These are phyloP conservation scores for Salvia sclarea DNA, from an alignment of 305 asterid genomes.

Conservation along the genomic window DNA sequence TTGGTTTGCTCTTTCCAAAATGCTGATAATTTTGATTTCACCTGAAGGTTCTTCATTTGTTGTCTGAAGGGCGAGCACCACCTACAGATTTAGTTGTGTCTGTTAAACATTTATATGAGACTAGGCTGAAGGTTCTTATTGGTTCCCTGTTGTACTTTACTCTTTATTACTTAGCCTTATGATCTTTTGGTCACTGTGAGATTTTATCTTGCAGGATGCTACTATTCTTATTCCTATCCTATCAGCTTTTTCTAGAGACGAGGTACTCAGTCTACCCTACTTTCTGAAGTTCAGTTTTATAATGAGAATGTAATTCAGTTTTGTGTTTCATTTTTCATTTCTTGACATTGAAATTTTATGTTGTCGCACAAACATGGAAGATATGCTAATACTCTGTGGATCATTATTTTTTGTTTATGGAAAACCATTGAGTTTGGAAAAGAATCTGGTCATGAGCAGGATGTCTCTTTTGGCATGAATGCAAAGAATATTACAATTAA, in stretches of 20 bases:
- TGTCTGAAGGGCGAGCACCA: slow-evolving; percentile 84
- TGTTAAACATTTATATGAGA: slow-evolving; percentile 80
- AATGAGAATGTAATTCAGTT: slow-evolving; percentile 18
- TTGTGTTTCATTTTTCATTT: slow-evolving; percentile 16
- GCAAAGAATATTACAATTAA: too few species aligned
- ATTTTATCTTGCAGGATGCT: slow-evolving; percentile 77
- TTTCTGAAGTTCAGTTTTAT: slow-evolving; percentile 23
- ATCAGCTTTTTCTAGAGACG: slow-evolving; percentile 85
- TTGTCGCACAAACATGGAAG: slow-evolving; percentile 18
- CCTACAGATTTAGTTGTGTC: slow-evolving; percentile 73
- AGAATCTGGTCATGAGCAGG: too few species aligned
- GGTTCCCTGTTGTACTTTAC: slow-evolving; percentile 1
- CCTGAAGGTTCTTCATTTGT: slow-evolving; percentile 72
- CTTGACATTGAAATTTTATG: slow-evolving; percentile 16
- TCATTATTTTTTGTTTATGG: too few species aligned
- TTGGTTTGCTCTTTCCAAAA: slow-evolving; percentile 30
- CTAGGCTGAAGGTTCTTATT: slow-evolving; percentile 72
- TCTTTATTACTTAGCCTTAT: slow-evolving; percentile 15
- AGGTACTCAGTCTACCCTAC: slow-evolving; percentile 53
- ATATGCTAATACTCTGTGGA: too few species aligned
- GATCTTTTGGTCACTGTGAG: slow-evolving; percentile 25
- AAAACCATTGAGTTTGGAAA: too few species aligned
- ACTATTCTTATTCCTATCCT: slow-evolving; percentile 85
- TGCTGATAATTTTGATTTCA: slow-evolving; percentile 33
- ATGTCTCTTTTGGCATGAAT: too few species aligned